Conservation (phyloP, 2,329 filamentous ascomycete genomes). For the Coccinonectria pachysandricola region DNA sequence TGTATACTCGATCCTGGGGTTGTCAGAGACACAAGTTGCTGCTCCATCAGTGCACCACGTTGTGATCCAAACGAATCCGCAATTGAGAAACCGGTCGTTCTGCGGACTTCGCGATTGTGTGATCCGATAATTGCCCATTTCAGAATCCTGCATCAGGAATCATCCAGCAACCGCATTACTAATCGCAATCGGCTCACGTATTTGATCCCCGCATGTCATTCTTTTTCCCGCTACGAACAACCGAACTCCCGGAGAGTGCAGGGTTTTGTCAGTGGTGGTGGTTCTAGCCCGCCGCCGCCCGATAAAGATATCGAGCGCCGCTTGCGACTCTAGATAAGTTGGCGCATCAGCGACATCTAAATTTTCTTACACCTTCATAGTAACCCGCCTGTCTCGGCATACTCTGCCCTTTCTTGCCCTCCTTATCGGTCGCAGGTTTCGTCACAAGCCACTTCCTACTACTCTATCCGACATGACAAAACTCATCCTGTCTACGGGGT, state of each 20-base stretch:
- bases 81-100: too few species aligned
- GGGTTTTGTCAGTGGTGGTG: slow-evolving; percentile 5
- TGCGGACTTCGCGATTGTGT: too few species aligned
- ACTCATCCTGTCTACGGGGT: slow-evolving; percentile 80
- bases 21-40: too few species aligned
- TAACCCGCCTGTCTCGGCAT: slow-evolving; percentile 4
- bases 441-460: slow-evolving; percentile 1
- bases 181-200: slow-evolving; percentile 8
- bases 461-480: slow-evolving; percentile 49
- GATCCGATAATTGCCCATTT: slow-evolving; percentile 5
- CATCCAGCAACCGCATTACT: slow-evolving; percentile 10
- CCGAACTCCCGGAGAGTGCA: slow-evolving; percentile 4
- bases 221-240: slow-evolving; percentile 8
- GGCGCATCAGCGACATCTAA: slow-evolving; percentile 13
- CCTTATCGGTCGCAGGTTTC: too few species aligned
- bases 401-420: slow-evolving; percentile 2
- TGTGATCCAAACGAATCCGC: too few species aligned
- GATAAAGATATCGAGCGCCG: slow-evolving; percentile 14
- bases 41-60: too few species aligned
- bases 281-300: slow-evolving; percentile 6
- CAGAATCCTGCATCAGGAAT: slow-evolving; percentile 1
- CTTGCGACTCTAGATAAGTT: slow-evolving; percentile 13
- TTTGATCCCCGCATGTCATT: too few species aligned
- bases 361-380: slow-evolving; percentile 9
- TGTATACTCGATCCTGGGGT: too few species aligned